Base-by-base conservation (phyloP, 2,329 filamentous ascomycete species). In the Aureobasidium sp. region DNA sequence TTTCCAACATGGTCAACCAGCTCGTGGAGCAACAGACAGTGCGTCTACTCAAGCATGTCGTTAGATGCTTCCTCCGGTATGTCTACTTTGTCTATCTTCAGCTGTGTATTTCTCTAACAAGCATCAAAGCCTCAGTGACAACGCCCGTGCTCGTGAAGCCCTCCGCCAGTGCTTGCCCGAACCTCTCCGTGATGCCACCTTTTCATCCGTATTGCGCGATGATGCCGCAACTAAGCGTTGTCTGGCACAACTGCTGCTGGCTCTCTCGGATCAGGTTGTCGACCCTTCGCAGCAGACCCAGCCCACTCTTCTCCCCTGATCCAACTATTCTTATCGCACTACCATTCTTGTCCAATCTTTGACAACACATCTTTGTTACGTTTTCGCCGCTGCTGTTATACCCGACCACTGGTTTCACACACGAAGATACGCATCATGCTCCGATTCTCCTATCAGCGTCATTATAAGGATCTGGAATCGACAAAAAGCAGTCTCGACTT, bases 1-100 rank as follows among this genome's bases (percentile, higher is more conserved):
- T 99, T 42, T 96, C 91, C 78, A 99, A 97, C 73, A 99, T 99
- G 94, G 94, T 99, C 62, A 91, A 89, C 59, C 93, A 97, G 77
- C 83, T 99, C 41, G 94, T 97, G 41, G 94, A 99, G 76, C 93
- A 96, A 72, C 94, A 99, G 77, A 99, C 94, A 1, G 94, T 96
- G 34, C 84, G 94, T 58, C 81, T 99, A 50, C 84, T 99, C 29
- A 99, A 99, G 83, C 94, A 99, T 73, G 94, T 99, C 62, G 94
- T 99, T 37, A 83, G 94, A 67, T 99, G 94, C 77, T 99, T 99
- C 75, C 83, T 99, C 71, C 85, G 94, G 91, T 95, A 79, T 68
- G 85, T 77, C 36, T 13, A 10, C 8, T 45, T 25, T n/a, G 3
- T 29, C 30, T 13, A 52, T 50, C 27, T 21, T 44, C 49, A 25